A percentile compares a stretch with the other conserved stretches of the same genome.
phyloP scores from a whole-genome alignment of 345 rosid species.

The Dipteronia sinensis region DNA sequence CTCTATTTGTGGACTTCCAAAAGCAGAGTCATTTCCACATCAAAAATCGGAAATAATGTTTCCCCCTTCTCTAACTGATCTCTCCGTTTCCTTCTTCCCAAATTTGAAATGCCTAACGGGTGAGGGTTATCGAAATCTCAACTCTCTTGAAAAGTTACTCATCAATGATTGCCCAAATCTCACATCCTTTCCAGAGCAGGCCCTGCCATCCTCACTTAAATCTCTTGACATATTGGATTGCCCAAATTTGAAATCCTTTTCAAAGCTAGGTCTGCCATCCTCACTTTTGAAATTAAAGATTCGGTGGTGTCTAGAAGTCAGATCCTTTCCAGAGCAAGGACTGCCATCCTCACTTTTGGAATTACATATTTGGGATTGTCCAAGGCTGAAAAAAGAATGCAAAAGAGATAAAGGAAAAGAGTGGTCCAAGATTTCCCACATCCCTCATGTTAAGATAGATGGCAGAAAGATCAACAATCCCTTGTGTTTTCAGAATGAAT shows the following conservation, averaged over 20 bases:
- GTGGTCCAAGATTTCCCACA: slow-evolving; percentile 26
- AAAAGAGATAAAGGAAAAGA: slow-evolving; percentile 18
- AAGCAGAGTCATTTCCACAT: neutral
- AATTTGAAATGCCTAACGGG: too few species aligned
- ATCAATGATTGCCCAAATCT: neutral
- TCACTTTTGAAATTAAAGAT: neutral
- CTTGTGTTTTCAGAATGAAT: too few species aligned
- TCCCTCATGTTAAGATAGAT: slow-evolving; percentile 15
- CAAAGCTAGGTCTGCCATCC: neutral
- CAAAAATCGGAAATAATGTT: too few species aligned
- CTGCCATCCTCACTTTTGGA: neutral
- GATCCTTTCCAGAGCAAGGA: neutral
- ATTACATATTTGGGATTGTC: neutral
- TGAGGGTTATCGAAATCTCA: too few species aligned
- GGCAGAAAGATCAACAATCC: neutral
- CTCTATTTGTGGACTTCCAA: neutral
- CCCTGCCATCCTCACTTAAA: neutral
- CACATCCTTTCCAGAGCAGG: neutral
- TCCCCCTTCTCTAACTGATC: too few species aligned
- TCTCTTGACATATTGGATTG: neutral
- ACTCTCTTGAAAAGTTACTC: accelerated
- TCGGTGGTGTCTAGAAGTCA: neutral
- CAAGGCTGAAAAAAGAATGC: slow-evolving; percentile 17
- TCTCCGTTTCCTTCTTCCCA: neutral
- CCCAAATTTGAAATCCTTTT: neutral